A percentile compares a stretch with the other conserved stretches of the same genome.
These are phyloP conservation scores for Gamsiella multidivaricata DNA, from an alignment of 192 early-diverging fungal species.

Conservation along the genomic window DNA sequence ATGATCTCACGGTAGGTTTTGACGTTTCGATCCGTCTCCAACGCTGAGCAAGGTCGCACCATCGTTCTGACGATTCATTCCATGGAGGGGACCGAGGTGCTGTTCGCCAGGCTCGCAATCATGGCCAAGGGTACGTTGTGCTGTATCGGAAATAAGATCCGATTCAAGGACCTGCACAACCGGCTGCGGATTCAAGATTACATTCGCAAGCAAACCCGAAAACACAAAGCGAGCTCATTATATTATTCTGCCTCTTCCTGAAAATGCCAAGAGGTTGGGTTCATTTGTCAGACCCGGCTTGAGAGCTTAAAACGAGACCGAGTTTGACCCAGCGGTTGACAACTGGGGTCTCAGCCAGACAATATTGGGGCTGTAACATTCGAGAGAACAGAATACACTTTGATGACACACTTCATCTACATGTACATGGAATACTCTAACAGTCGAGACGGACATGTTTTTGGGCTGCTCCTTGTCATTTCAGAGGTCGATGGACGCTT, in stretches of 20 bases:
- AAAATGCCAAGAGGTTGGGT: constrained; percentile 58
- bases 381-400: no score
- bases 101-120: constrained; percentile 80
- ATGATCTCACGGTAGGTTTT: constrained; percentile 82
- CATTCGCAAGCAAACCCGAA: constrained; percentile 58
- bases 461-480: no score
- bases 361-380: constrained; percentile 63
- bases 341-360: constrained; percentile 81
- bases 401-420: no score
- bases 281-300: constrained; percentile 66
- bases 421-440: no score
- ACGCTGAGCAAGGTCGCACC: constrained; percentile 67
- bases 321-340: constrained; percentile 63
- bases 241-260: constrained; percentile 62
- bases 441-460: no score
- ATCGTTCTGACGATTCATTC: constrained; percentile 78
- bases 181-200: constrained; percentile 77
- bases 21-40: constrained; percentile 77
- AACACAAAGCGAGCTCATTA: constrained; percentile 58
- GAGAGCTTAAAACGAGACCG: constrained; percentile 69
- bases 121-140: constrained; percentile 78
- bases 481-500: no score
- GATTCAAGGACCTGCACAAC: constrained; percentile 76
- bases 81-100: constrained; percentile 84
- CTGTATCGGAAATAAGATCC: constrained; percentile 69